Conservation (phyloP, 805 yeast species). For the Maudiozyma bulderi region DNA sequence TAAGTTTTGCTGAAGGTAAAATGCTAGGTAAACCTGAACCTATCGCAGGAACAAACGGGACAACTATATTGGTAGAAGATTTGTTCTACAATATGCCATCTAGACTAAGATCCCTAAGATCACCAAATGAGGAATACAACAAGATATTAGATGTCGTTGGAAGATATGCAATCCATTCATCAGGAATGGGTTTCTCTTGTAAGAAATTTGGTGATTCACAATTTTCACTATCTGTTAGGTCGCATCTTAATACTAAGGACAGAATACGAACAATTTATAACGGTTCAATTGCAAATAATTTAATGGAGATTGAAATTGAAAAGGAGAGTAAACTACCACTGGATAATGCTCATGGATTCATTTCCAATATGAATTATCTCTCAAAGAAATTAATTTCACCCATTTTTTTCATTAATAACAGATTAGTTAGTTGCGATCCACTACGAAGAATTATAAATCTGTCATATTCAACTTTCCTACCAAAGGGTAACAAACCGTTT, state of each 20-base stretch:
- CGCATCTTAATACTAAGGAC: slow-evolving; percentile 44
- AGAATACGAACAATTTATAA: slow-evolving; percentile 72
- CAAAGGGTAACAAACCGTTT: slow-evolving; percentile 72
- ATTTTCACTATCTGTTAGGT: slow-evolving; percentile 52
- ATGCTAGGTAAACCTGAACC: slow-evolving; percentile 52
- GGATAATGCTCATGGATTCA: slow-evolving; percentile 42
- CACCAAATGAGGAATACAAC: slow-evolving; percentile 63
- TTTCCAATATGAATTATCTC: slow-evolving; percentile 65
- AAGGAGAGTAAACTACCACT: slow-evolving; percentile 39
- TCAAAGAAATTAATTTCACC: slow-evolving; percentile 58
- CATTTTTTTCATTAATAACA: slow-evolving; percentile 73
- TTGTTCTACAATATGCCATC: slow-evolving; percentile 82
- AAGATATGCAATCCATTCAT: slow-evolving; percentile 69
- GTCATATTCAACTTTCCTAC: slow-evolving; percentile 56
- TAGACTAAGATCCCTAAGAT: slow-evolving; percentile 54
- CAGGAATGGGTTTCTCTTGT: slow-evolving; percentile 63
- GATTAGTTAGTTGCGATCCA: slow-evolving; percentile 79
- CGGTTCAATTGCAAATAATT: slow-evolving; percentile 51
- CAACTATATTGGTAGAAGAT: slow-evolving; percentile 78
- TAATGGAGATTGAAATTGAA: slow-evolving; percentile 38
- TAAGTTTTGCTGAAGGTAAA: slow-evolving; percentile 59
- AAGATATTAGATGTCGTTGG: slow-evolving; percentile 76
- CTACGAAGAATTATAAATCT: slow-evolving; percentile 57
- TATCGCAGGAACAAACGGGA: slow-evolving; percentile 80
- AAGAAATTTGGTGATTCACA: slow-evolving; percentile 72